Conservation (phyloP, 805 yeast species). For the Kurtzmaniella cleridarum region DNA sequence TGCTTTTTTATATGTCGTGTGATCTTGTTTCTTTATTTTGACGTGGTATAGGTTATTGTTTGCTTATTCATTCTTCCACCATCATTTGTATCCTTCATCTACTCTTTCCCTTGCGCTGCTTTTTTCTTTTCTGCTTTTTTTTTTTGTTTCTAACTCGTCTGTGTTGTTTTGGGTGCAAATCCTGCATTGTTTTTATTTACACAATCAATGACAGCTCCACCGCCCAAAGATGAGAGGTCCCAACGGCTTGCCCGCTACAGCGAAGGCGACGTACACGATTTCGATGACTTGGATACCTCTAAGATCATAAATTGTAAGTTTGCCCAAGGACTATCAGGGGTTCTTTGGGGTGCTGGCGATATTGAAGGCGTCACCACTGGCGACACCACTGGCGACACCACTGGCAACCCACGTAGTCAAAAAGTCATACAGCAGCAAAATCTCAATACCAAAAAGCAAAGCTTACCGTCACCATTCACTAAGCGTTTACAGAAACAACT, state of each 20-base stretch:
- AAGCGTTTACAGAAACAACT: conserved; percentile 16
- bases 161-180: no score
- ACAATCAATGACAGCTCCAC: no score
- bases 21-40: no score
- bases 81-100: no score
- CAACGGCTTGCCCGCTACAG: conserved; percentile 7
- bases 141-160: no score
- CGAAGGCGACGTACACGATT: conserved; percentile 16
- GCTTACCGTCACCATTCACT: conserved; percentile 22
- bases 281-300: conserved; percentile 23
- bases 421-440: not conserved
- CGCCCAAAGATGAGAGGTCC: not conserved
- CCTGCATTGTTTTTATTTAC: no score
- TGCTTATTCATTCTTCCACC: no score
- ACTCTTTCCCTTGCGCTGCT: no score
- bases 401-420: not conserved
- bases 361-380: not conserved
- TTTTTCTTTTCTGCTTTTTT: no score
- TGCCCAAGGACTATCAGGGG: conserved; percentile 19
- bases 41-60: no score
- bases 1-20: no score
- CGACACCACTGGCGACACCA: no score
- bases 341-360: conserved; percentile 3
- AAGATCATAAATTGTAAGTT: conserved; percentile 34
- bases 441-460: not conserved